These are phyloP conservation scores for Copromyces sp. DNA, from an alignment of 495 filamentous ascomycete genomes.

Conservation along the genomic window DNA sequence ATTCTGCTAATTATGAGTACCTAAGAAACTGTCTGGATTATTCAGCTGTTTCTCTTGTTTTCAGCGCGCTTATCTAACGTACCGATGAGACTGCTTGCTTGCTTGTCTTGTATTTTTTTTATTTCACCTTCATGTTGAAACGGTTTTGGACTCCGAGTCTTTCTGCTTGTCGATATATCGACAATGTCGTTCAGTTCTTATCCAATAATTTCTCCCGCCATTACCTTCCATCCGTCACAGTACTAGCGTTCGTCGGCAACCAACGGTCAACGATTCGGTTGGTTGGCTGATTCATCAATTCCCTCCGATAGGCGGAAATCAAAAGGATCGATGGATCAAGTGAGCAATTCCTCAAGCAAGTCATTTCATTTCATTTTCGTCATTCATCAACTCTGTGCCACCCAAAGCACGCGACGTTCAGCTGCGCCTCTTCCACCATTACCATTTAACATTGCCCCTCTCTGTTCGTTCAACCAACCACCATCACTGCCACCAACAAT, in stretches of 20 bases:
- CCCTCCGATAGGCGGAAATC: neutral
- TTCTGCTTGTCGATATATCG: neutral
- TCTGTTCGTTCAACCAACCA: neutral
- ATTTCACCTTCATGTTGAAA: neutral
- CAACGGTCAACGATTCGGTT: neutral
- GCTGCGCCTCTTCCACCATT: neutral
- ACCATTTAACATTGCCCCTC: neutral
- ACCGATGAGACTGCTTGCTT: too few relatives aligned
- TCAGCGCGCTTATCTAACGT: neutral
- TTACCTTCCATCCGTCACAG: neutral
- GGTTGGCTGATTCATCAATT: neutral
- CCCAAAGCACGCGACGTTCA: neutral
- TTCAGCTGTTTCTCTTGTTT: neutral
- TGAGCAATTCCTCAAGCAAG: neutral
- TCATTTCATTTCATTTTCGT: neutral
- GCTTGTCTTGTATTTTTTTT: neutral
- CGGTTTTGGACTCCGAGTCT: too few relatives aligned
- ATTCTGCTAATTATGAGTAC: too few relatives aligned
- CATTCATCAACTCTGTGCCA: neutral
- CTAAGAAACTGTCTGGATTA: too few relatives aligned
- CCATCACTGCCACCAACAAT: neutral
- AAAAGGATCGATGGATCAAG: neutral
- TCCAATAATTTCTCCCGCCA: neutral
- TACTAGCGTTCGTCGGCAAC: too few relatives aligned
- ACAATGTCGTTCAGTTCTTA: neutral